Percentiles rank a stretch among this genome's conserved stretches.
phyloP scores from a whole-genome alignment of 2,329 filamentous ascomycete species.

The Diaporthe amygdali region DNA sequence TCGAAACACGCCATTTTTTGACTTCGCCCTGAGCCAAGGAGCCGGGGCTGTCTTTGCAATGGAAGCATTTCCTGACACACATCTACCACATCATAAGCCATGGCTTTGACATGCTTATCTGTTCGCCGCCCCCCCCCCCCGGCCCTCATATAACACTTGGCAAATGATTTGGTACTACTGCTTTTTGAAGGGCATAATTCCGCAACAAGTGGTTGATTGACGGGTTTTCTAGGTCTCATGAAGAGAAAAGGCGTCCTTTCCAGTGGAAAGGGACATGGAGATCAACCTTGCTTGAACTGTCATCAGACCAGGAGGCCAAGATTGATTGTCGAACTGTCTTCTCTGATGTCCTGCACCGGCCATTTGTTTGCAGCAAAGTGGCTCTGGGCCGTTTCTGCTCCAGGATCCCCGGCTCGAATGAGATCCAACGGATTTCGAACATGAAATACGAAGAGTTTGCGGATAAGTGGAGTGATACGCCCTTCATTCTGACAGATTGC shows the following conservation, averaged over 20 bases:
- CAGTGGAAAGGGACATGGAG: conserved; percentile 87
- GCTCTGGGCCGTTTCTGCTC: conserved; percentile 68
- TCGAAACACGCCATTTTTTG: not conserved
- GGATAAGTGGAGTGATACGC: conserved; percentile 75
- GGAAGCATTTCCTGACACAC: not conserved
- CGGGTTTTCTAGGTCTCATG: conserved; percentile 34
- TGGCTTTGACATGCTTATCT: not conserved
- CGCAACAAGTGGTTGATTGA: conserved; percentile 8
- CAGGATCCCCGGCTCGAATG: conserved; percentile 75
- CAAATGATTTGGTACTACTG: not conserved
- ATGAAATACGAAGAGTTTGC: conserved; percentile 78
- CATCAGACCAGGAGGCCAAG: conserved; percentile 52
- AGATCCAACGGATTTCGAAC: conserved; percentile 72
- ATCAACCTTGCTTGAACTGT: conserved; percentile 72
- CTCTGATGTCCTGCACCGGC: conserved; percentile 88
- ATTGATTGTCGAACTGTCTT: conserved; percentile 81
- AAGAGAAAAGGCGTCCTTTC: conserved; percentile 46
- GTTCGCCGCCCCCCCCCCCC: too few species aligned
- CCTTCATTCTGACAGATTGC: conserved; percentile 85
- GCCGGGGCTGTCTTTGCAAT: not conserved
- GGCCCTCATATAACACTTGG: too few species aligned
- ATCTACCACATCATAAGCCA: not conserved
- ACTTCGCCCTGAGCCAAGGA: not conserved
- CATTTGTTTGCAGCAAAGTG: conserved; percentile 87
- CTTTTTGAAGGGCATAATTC: not conserved